These are phyloP conservation scores for Albizia julibrissin DNA, from an alignment of 306 rosid species.

Conservation along the genomic window DNA sequence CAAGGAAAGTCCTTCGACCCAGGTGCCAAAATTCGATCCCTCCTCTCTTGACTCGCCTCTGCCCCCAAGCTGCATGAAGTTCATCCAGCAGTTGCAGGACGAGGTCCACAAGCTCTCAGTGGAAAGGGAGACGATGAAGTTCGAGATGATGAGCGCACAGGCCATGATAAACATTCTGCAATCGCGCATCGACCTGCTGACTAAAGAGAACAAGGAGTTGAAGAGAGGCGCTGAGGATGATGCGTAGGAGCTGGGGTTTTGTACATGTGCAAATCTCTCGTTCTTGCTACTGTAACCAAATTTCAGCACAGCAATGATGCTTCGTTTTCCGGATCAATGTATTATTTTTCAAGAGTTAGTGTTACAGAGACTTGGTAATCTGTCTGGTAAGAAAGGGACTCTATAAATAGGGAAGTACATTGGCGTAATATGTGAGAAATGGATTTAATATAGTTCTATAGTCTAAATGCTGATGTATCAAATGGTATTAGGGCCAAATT, in stretches of 20 bases:
- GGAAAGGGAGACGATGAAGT: slow-evolving; percentile 80
- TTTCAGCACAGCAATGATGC: slow-evolving; percentile 27
- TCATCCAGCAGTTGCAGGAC: slow-evolving; percentile 65
- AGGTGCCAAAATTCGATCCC: slow-evolving; percentile 49
- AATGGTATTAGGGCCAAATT: background rate
- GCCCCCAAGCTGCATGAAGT: slow-evolving; percentile 70
- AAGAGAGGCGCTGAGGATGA: slow-evolving; percentile 40
- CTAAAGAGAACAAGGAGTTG: slow-evolving; percentile 72
- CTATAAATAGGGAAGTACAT: background rate
- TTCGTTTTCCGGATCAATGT: slow-evolving; percentile 1
- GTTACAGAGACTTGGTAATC: background rate
- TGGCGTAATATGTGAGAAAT: background rate
- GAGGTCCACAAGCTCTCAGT: slow-evolving; percentile 67
- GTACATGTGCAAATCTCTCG: background rate
- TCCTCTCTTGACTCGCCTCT: slow-evolving; percentile 49
- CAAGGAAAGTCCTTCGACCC: slow-evolving; percentile 46
- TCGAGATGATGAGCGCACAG: slow-evolving; percentile 88
- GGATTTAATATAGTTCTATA: background rate
- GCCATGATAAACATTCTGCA: slow-evolving; percentile 83
- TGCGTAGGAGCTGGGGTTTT: slow-evolving; percentile 24
- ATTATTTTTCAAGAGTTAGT: slow-evolving; percentile 22
- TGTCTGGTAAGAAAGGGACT: background rate
- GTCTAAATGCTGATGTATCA: background rate
- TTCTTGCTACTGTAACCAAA: slow-evolving; percentile 28
- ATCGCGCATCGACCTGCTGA: slow-evolving; percentile 62